Conservation (phyloP, 495 filamentous ascomycete species). For the Penicillium nucicola region DNA sequence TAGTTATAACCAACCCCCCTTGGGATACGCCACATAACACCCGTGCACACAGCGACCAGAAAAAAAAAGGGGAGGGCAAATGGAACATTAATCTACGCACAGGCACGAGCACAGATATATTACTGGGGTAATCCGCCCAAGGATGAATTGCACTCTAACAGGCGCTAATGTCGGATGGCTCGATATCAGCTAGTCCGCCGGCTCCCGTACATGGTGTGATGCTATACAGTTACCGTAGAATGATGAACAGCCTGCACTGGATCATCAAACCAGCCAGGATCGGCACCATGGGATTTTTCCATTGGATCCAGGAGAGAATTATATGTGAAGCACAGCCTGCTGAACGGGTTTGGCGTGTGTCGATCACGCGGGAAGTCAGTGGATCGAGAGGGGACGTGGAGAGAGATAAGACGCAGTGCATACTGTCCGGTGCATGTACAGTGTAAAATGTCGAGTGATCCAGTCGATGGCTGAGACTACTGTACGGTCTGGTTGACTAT, state of each 20-base stretch:
- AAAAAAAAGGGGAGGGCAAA: background rate
- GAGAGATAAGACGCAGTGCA: background rate
- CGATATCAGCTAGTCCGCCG: background rate
- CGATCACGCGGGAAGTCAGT: conserved; percentile 40
- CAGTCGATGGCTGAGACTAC: too few relatives aligned
- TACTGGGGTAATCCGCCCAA: background rate
- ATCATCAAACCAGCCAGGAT: too few relatives aligned
- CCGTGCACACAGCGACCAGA: background rate
- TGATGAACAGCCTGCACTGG: too few relatives aligned
- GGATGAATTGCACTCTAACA: conserved; percentile 1
- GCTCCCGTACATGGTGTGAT: background rate
- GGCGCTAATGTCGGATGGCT: background rate
- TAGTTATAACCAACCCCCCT: too few relatives aligned
- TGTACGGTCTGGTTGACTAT: too few relatives aligned
- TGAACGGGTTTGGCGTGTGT: conserved; percentile 20
- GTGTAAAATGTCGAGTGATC: too few relatives aligned
- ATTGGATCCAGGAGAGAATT: too few relatives aligned
- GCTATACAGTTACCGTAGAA: too few relatives aligned
- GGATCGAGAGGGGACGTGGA: conserved; percentile 22
- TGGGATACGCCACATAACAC: conserved; percentile 1
- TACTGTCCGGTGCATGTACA: too few relatives aligned
- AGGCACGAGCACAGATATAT: too few relatives aligned
- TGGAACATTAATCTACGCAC: background rate
- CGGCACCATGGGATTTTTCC: too few relatives aligned
- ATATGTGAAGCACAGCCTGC: background rate